phyloP scores from a whole-genome alignment of 176 grass and related monocot genomes.

The Bonia amplexicaulis region DNA sequence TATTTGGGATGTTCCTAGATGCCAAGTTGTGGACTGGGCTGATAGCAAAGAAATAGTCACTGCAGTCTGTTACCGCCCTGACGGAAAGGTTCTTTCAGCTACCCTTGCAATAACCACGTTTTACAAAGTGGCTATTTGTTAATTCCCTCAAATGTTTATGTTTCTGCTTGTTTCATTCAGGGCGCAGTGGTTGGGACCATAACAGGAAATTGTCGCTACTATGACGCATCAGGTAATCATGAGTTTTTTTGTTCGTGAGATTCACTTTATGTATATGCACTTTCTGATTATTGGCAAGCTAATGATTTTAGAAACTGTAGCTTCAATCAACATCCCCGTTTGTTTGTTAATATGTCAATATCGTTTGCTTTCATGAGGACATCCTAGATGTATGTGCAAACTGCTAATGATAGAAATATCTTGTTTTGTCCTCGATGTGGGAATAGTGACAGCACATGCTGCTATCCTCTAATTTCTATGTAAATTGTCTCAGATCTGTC shows the following conservation, averaged over 20 bases:
- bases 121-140: neutral
- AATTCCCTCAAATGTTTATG: slow-evolving; percentile 11
- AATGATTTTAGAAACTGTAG: slow-evolving; percentile 39
- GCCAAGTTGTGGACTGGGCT: slow-evolving; percentile 60
- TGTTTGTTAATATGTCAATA: slow-evolving; percentile 52
- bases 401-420: slow-evolving; percentile 24
- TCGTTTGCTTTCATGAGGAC: slow-evolving; percentile 20
- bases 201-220: slow-evolving; percentile 74
- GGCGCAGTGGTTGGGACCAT: slow-evolving; percentile 71
- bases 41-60: slow-evolving; percentile 85
- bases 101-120: slow-evolving; percentile 6
- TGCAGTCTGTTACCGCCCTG: slow-evolving; percentile 70
- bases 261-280: neutral
- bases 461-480: slow-evolving; percentile 10
- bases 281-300: slow-evolving; percentile 27
- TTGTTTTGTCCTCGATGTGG: neutral
- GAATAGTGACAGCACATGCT: neutral
- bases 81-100: slow-evolving; percentile 67
- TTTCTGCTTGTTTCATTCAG: slow-evolving; percentile 46
- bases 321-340: slow-evolving; percentile 32
- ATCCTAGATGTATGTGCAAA: slow-evolving; percentile 22
- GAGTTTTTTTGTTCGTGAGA: slow-evolving; percentile 36
- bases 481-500: neutral
- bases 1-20: slow-evolving; percentile 68
- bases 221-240: slow-evolving; percentile 80